Conservation (phyloP, 2,329 filamentous ascomycete genomes). For the Ceratocystis cubensis region DNA sequence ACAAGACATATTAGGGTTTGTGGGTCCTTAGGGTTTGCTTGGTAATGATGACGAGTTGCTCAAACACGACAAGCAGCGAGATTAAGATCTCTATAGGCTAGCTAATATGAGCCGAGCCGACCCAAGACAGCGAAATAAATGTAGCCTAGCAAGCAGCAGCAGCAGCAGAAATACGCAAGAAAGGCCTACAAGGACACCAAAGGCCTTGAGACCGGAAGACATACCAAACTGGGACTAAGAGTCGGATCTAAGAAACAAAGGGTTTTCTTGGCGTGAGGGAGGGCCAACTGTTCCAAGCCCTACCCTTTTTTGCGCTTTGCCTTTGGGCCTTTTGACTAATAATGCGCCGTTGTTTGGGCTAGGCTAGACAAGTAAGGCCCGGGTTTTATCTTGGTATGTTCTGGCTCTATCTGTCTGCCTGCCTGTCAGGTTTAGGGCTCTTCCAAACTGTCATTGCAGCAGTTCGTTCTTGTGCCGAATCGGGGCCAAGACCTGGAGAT, state of each 20-base stretch:
- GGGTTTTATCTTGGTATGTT: too few species aligned
- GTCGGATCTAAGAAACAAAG: not conserved
- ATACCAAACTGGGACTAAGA: conserved; percentile 2
- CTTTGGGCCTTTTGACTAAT: too few species aligned
- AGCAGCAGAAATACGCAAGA: not conserved
- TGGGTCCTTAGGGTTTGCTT: not conserved
- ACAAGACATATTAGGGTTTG: not conserved
- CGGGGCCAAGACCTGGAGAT: too few species aligned
- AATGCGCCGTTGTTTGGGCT: too few species aligned
- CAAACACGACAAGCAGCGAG: not conserved
- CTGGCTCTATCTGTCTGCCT: too few species aligned
- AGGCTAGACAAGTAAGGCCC: too few species aligned
- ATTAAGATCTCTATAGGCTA: not conserved
- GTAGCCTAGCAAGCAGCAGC: not conserved
- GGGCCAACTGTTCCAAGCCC: not conserved
- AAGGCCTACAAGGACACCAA: not conserved
- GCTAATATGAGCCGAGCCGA: not conserved
- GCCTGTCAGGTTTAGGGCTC: too few species aligned
- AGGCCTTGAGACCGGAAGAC: conserved; percentile 3
- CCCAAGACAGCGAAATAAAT: not conserved
- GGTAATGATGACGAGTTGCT: not conserved
- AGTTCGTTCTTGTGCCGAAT: too few species aligned
- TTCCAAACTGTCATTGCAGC: too few species aligned
- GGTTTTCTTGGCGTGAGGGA: conserved; percentile 4
- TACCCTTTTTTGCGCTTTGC: not conserved